Percentiles rank a stretch among this genome's conserved stretches.
Evolutionary conservation across 2,329 filamentous ascomycete species (phyloP).

Genomic region (Epichloe hybrida): DNA sequence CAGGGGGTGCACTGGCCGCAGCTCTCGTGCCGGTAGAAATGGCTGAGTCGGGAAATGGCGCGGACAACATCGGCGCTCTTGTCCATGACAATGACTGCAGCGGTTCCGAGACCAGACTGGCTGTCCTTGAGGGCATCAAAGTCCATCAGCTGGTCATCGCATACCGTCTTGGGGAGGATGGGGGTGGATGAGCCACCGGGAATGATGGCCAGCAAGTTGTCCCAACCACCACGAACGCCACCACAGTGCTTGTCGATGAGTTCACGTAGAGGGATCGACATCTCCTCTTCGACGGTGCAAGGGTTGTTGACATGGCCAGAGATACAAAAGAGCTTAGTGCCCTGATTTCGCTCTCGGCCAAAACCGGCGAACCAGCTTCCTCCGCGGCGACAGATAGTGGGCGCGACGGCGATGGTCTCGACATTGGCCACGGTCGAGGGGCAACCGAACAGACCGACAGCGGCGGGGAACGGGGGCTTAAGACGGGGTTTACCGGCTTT

Average conservation of each 20-base stretch:
- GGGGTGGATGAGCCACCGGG: conserved; percentile 94
- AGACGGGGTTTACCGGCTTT: conserved; percentile 97
- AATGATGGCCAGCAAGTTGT: conserved; percentile 90
- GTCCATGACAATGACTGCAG: conserved; percentile 98
- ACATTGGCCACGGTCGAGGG: conserved; percentile 97
- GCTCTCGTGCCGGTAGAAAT: conserved; percentile 97
- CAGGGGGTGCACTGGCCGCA: conserved; percentile 99
- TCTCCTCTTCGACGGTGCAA: conserved; percentile 95
- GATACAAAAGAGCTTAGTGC: conserved; percentile 97
- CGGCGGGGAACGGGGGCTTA: conserved; percentile 96
- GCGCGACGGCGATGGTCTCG: conserved; percentile 89
- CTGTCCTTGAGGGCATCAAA: conserved; percentile 97
- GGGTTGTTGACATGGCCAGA: conserved; percentile 99
- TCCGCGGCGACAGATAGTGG: conserved; percentile 88
- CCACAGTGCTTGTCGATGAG: conserved; percentile 98
- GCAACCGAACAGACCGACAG: conserved; percentile 95
- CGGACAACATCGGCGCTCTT: conserved; percentile 94
- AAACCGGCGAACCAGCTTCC: conserved; percentile 87
- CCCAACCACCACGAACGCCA: conserved; percentile 92
- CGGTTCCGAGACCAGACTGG: conserved; percentile 92
- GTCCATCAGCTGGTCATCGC: conserved; percentile 96
- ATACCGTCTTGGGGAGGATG: conserved; percentile 78
- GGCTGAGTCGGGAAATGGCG: conserved; percentile 80
- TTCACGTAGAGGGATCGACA: conserved; percentile 92
- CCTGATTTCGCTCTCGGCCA: conserved; percentile 88